Percentiles rank a stretch among this genome's conserved stretches.
These are phyloP conservation scores for Thermothielavioides terrestris DNA, from an alignment of 495 filamentous ascomycete genomes.

Conservation along the genomic window DNA sequence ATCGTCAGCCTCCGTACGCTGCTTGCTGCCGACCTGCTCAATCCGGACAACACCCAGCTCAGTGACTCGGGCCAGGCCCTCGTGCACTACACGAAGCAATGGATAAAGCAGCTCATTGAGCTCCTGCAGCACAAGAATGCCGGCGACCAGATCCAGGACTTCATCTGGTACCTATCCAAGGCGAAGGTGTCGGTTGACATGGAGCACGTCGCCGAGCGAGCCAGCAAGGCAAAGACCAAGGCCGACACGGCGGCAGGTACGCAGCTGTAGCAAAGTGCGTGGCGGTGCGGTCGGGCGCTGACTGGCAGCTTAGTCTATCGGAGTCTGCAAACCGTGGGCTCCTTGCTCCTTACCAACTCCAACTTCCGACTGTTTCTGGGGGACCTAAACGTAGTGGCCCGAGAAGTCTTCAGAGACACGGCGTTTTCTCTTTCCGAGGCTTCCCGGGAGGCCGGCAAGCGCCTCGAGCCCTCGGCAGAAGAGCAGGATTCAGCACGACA, in stretches of 20 bases:
- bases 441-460: slow-evolving; percentile 62
- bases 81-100: slow-evolving; percentile 61
- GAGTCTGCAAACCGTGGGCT: slow-evolving; percentile 75
- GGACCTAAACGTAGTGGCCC: slow-evolving; percentile 70
- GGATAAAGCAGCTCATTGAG: slow-evolving; percentile 66
- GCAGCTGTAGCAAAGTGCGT: neutral
- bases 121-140: slow-evolving; percentile 72
- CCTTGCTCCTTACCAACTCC: slow-evolving; percentile 74
- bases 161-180: slow-evolving; percentile 76
- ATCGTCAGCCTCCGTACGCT: slow-evolving; percentile 76
- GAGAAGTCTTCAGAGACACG: slow-evolving; percentile 82
- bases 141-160: slow-evolving; percentile 81
- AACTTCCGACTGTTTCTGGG: slow-evolving; percentile 82
- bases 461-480: slow-evolving; percentile 56
- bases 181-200: slow-evolving; percentile 62
- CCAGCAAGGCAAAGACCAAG: slow-evolving; percentile 54
- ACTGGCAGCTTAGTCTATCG: slow-evolving; percentile 52
- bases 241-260: slow-evolving; percentile 73
- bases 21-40: slow-evolving; percentile 67
- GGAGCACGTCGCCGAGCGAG: slow-evolving; percentile 53
- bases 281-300: neutral
- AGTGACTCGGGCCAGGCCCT: slow-evolving; percentile 69
- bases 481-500: slow-evolving; percentile 51
- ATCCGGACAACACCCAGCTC: slow-evolving; percentile 64
- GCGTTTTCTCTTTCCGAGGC: slow-evolving; percentile 65